These are phyloP conservation scores for Trichoderma endophyticum DNA, from an alignment of 2,329 filamentous ascomycete species.

Conservation along the genomic window DNA sequence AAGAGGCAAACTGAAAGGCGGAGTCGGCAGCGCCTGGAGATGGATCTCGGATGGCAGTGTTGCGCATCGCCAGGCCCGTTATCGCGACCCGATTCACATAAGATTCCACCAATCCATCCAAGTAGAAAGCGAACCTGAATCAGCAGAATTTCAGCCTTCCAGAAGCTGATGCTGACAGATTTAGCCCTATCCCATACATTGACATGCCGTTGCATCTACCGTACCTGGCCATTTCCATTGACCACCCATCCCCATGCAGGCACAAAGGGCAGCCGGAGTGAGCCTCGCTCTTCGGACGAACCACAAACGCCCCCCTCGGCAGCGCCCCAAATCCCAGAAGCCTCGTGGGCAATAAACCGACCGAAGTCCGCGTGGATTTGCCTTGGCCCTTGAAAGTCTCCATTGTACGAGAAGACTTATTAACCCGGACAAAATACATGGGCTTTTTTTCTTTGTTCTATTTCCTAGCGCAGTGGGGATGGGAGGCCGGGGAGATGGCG, in stretches of 20 bases:
- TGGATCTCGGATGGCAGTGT: conserved; percentile 13
- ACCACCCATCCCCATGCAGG: not conserved
- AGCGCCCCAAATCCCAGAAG: not conserved
- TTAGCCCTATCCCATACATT: not conserved
- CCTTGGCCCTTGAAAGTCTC: not conserved
- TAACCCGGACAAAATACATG: not conserved
- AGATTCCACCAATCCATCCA: not conserved
- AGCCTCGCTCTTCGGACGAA: not conserved
- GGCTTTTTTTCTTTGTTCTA: not conserved
- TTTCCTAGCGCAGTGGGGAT: conserved; percentile 14
- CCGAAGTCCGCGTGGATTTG: conserved; percentile 8
- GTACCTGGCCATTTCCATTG: not conserved
- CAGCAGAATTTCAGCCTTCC: not conserved
- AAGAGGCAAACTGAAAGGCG: conserved; percentile 4
- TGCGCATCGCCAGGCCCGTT: conserved; percentile 20
- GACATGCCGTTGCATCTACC: not conserved
- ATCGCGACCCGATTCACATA: conserved; percentile 3
- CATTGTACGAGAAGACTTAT: not conserved
- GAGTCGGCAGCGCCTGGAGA: not conserved
- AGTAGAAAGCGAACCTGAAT: not conserved
- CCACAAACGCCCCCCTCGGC: not conserved
- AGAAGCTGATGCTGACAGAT: not conserved
- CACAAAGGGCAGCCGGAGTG: not conserved
- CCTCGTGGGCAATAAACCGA: conserved; percentile 4
- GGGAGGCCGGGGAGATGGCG: conserved; percentile 13